A percentile compares a stretch with the other conserved stretches of the same genome.
These are phyloP conservation scores for Solanum dulcamara DNA, from an alignment of 257 asterid genomes.

Conservation along the genomic window DNA sequence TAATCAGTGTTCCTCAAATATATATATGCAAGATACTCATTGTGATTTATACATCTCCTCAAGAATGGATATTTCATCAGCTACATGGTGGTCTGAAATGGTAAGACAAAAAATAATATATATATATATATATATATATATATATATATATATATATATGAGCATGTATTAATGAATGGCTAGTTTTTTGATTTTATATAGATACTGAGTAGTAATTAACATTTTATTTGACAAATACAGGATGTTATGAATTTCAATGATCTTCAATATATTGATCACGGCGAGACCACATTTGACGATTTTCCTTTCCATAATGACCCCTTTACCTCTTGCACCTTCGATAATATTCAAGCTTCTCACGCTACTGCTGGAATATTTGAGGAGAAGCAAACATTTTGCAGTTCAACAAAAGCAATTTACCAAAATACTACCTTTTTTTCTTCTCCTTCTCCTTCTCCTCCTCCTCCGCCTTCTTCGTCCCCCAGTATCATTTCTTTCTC, in stretches of 20 bases:
- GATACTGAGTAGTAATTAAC: not conserved
- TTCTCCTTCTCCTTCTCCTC: not conserved
- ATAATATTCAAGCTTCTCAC: not conserved
- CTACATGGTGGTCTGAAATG: constrained; percentile 3
- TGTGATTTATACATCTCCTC: not conserved
- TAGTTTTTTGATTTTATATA: too few species aligned
- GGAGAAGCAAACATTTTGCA: not conserved
- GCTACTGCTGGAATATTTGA: not conserved
- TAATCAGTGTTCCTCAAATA: too few species aligned
- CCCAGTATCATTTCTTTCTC: not conserved
- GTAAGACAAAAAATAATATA: not conserved
- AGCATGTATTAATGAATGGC: too few species aligned
- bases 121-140: too few species aligned
- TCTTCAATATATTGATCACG: not conserved
- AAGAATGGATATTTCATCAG: constrained; percentile 1
- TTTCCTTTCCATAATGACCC: not conserved
- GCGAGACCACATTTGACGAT: not conserved
- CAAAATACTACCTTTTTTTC: not conserved
- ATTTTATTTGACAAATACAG: not conserved
- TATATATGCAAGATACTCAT: not conserved
- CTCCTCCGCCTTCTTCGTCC: not conserved
- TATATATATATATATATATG: too few species aligned
- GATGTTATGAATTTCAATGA: not conserved
- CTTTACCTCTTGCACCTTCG: not conserved
- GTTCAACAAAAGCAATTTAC: not conserved